Percentiles rank a stretch among this genome's conserved stretches.
These are phyloP conservation scores for Lactarius vividus DNA, from an alignment of 768 basidiomycete species.

Conservation along the genomic window DNA sequence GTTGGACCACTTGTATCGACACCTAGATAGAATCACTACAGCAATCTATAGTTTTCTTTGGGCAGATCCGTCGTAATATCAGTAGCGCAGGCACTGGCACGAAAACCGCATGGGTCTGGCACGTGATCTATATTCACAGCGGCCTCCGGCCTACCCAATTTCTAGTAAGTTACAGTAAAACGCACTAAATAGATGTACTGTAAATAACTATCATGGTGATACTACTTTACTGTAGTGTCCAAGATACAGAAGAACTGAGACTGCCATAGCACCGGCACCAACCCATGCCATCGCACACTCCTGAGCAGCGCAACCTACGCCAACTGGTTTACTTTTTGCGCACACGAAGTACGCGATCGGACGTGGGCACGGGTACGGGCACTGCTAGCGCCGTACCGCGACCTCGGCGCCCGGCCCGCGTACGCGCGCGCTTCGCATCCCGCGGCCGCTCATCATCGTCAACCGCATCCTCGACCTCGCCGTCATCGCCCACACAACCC, in stretches of 20 bases:
- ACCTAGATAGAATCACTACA: too few relatives aligned
- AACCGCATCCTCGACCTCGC: not conserved
- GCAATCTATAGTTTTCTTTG: too few relatives aligned
- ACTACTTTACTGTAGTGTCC: too few relatives aligned
- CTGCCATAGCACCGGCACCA: not conserved
- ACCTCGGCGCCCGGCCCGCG: constrained; percentile 33
- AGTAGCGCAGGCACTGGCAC: too few relatives aligned
- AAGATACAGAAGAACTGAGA: not conserved
- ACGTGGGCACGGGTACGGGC: constrained; percentile 9
- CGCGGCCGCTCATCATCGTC: not conserved
- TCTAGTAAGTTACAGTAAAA: too few relatives aligned
- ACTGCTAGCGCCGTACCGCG: constrained; percentile 23
- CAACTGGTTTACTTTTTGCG: constrained; percentile 14
- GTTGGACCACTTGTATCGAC: too few relatives aligned
- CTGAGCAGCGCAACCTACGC: not conserved
- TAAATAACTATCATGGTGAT: too few relatives aligned
- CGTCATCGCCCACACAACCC: not conserved
- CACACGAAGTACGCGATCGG: constrained; percentile 26
- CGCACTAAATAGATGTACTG: too few relatives aligned
- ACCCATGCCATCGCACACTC: not conserved
- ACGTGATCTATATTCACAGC: too few relatives aligned
- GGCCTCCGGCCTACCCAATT: too few relatives aligned
- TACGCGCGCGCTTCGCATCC: constrained; percentile 21
- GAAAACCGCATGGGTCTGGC: too few relatives aligned
- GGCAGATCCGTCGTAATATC: too few relatives aligned